Evolutionary conservation across 148 eudicot species (phyloP), one percentile per base, ranked within the genome.

Genomic region (Cornus kousa): DNA sequence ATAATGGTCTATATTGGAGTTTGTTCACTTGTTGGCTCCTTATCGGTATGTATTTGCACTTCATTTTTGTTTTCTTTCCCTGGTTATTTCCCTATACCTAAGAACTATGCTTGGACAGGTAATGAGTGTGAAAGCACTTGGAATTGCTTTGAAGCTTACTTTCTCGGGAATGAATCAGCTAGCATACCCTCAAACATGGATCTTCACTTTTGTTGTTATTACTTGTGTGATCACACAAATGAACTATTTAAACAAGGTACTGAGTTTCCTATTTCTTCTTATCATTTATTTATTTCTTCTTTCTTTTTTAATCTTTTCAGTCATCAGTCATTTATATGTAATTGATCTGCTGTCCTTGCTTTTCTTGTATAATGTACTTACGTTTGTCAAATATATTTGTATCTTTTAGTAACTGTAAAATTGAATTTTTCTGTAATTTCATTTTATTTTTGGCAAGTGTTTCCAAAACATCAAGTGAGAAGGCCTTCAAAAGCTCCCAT

Each of bases 161-260:
- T 85, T 91, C 11, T 89, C 89, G 0, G 92, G 94, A 83, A 89
- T 83, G 82, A 91, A 89, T 79, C 92, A 91, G 78, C 77, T 91
- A 62, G 48, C 86, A 32, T 89, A 89, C 76, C 91, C 92, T 65
- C 92, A 89, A 69, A 91, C 94, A 65, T 91, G 94, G 94, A 87
- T 83, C 43, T 91, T 91, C 74, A 79, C 86, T 6, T 8, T 86
- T 57, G 83, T 91, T 77, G 90, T 89, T 24, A 79, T 84, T 59
- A 78, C 82, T 71, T 91, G 94, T 74, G 85, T 91, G 12, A 74
- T 91, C 37, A 91, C 90, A 22, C 94, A 91, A 77, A 84, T 91
- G 88, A 91, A 91, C 80, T 91, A 91, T 81, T 83, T 91, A 62
- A 91, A 91, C 83, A 91, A 87, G 94, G 94, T 91, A 84, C 79